These are phyloP conservation scores for Sisymbrium altissimum DNA, from an alignment of 345 rosid species.

Conservation along the genomic window DNA sequence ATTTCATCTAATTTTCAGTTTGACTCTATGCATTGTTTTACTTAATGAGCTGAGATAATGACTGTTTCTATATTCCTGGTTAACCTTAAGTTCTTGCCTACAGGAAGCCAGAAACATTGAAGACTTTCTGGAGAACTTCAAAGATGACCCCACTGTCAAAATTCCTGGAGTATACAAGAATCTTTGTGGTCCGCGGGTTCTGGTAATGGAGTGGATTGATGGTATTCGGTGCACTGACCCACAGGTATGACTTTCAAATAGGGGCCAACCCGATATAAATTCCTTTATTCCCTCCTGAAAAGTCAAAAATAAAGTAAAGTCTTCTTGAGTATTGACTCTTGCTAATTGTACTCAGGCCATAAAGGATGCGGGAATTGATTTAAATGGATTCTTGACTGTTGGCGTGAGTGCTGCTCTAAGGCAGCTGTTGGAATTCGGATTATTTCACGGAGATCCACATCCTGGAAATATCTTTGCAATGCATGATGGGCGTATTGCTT, in stretches of 20 bases:
- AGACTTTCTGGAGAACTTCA: conserved; percentile 91
- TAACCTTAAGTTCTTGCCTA: conserved; percentile 12
- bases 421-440: conserved; percentile 89
- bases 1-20: conserved; percentile 25
- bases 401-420: conserved; percentile 98
- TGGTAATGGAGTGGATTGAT: conserved; percentile 99
- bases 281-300: conserved; percentile 16
- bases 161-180: conserved; percentile 83
- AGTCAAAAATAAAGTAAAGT: not conserved
- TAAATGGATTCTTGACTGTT: conserved; percentile 85
- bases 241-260: conserved; percentile 50
- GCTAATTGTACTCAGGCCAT: conserved; percentile 57
- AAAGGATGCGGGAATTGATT: conserved; percentile 83
- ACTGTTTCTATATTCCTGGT: conserved; percentile 1
- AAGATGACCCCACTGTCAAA: conserved; percentile 90
- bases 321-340: conserved; percentile 19
- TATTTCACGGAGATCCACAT: conserved; percentile 98
- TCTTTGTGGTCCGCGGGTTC: conserved; percentile 87
- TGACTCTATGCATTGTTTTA: conserved; percentile 5
- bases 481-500: conserved; percentile 97
- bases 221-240: conserved; percentile 97
- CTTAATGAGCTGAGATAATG: not conserved
- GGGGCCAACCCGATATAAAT: conserved; percentile 5
- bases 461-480: conserved; percentile 98
- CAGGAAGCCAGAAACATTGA: conserved; percentile 97